Evolutionary conservation across 2,329 filamentous ascomycete species (phyloP), one percentile per base, ranked within the genome.

Genomic region (Penicillium sp.): DNA sequence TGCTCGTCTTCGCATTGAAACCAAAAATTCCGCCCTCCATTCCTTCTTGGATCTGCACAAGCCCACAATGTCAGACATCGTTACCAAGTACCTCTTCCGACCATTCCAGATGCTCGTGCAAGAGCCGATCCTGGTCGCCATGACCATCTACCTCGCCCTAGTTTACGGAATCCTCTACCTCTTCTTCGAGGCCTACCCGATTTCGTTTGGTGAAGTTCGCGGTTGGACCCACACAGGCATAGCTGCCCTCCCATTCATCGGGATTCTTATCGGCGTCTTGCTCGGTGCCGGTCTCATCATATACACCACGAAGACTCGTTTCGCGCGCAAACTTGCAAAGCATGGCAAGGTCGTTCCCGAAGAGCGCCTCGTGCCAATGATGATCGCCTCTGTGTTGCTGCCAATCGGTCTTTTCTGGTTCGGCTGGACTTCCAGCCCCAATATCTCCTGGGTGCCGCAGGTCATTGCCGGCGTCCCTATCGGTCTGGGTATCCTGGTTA

Each of bases 331-430:
- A 46, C 46, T 66, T 22, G 54, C 47, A 29, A 62, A 66, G 33
- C 59, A 66, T 33, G 64, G 65, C 37, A 55, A 49, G 15, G 63
- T 71, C 53, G 52, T 70, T 3, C 61, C 61, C 2, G 75, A 77
- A 57, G 70, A 72, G 54, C 67, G 73, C 41, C 65, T 77, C 1
- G 62, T 72, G 0, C 71, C 72, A 3, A 73, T 75, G 70, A 72
- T 76, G 45, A 45, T 74, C 21, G 72, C 69, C 15, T 69, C 67
- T 0, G 54, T 72, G 8, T 49, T 72, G 3, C 59, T 77, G 3
- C 73, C 74, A 1, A 60, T 65, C 48, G 73, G 75, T 44, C 61
- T 76, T n/a, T 76, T 76, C 58, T 74, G 72, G 70, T 76, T 75
- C 50, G 73, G 69, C 5, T 78, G 76, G 75, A 69, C 70, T 0